Evolutionary conservation across 768 basidiomycete genomes (phyloP), one percentile per base, ranked within the genome.

Genomic region (Auriscalpium microsporum): DNA sequence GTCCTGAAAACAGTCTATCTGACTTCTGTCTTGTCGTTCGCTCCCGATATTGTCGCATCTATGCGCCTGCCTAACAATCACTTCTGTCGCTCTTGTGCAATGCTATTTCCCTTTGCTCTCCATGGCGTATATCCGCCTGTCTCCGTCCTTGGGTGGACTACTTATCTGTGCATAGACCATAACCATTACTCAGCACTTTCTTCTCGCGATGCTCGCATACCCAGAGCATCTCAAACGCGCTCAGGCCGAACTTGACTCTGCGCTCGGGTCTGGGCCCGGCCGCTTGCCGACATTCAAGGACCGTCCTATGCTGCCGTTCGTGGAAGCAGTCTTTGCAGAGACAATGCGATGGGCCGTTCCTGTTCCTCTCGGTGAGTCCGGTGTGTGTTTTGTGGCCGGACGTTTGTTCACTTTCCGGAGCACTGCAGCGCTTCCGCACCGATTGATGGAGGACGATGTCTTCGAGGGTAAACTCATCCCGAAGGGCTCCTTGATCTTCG

Each of bases 131-230:
- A 23, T 23, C 19, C 48, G 36, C 23, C 21, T 8, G 33, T 35
- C 40, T 45, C 10, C 56, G 58, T 51, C 55, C 36, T 48, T 50
- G 46, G 6, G 21, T 21, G 21, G 21, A 21, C 21, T 21, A 21
- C 21, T 21, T 21, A 21, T 21, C 21, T 21, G 21, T 21, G 21
- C 3, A 21, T 57, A 79, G 82, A 86, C 77, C 2, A 71, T 85
- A 50, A 79, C 83, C 3, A 65, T 77, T 16, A 68, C 82, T 37
- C 72, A 72, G 35, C 79, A 84, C 48, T 84, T 89, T 67, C 65
- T 90, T 19, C 75, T 88, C 48, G 82, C 83, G 7, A 84, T 89
- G 80, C 72, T 84, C 53, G 68, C 72, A 9, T 66, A 86, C 61
- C 86, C 86, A 0, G 77, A 78, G 1, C 76, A 73, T 1, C 75